Percentiles rank a stretch among this genome's conserved stretches.
These are phyloP conservation scores for Myxozyma geophila DNA, from an alignment of 805 yeast genomes.

Conservation along the genomic window DNA sequence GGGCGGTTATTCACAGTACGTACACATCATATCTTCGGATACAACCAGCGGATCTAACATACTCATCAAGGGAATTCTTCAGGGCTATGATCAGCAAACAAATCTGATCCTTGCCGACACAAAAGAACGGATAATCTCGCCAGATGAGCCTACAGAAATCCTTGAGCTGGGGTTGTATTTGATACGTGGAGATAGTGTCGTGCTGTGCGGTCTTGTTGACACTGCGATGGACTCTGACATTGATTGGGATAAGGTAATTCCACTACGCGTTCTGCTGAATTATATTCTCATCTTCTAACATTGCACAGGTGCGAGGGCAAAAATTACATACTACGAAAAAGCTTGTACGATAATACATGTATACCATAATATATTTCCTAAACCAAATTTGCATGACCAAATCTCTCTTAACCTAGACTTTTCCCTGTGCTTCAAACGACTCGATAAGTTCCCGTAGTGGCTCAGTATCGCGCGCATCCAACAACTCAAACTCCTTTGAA, in stretches of 20 bases:
- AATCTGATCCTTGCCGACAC: conserved; percentile 36
- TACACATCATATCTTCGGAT: background rate
- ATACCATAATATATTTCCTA: background rate
- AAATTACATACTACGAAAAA: conserved; percentile 20
- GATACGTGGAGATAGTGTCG: conserved; percentile 40
- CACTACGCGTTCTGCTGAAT: background rate
- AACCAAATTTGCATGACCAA: conserved; percentile 5
- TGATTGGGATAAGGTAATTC: conserved; percentile 40
- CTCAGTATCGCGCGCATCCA: conserved; percentile 77
- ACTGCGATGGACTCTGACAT: conserved; percentile 35
- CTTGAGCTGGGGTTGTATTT: conserved; percentile 38
- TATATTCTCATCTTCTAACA: background rate
- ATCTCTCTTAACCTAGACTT: conserved; percentile 40
- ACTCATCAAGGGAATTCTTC: conserved; percentile 34
- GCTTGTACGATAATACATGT: conserved; percentile 15
- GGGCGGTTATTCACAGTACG: conserved; percentile 40
- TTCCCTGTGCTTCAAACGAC: conserved; percentile 82
- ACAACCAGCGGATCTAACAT: background rate
- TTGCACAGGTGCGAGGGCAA: conserved; percentile 31
- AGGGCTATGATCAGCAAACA: conserved; percentile 41
- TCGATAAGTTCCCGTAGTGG: conserved; percentile 81
- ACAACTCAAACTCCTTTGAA: conserved; percentile 77
- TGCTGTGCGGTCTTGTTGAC: conserved; percentile 40
- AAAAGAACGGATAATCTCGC: conserved; percentile 37
- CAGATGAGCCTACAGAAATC: conserved; percentile 37